Base-by-base conservation (phyloP, 2,329 filamentous ascomycete species). In the Dothideomycetes sp. region DNA sequence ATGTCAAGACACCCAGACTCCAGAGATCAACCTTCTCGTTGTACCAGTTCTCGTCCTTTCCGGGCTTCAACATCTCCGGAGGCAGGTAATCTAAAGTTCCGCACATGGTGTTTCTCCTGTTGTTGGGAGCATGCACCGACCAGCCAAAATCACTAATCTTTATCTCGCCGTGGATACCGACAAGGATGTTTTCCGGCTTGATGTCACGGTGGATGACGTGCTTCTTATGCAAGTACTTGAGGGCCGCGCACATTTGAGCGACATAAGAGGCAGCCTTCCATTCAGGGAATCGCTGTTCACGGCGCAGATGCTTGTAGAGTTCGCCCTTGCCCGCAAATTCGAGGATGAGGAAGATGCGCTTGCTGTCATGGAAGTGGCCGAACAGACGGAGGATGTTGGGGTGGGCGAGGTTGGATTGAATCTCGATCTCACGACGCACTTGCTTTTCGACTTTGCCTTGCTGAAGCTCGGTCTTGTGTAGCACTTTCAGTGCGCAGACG, bases 401-500 rank as follows among this genome's bases (percentile, higher is more conserved):
- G 17, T 49, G 47, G 9, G 44, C 46, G 27, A 49, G 47, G 24
- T 49, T 49, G 6, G 46, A 48, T 34, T 49, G 47, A 24, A 49
- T 49, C 38, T 48, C 46, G 13, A 49, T 49, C 34, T 49, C 47
- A 33, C 47, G 41, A 13, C 47, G 45, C 20, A 48, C 46, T 37
- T 48, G 84, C 67, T 84, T 86, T 67, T 89, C 84, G 35, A 88
- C 82, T 38, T 77, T 77, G 45, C 82, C 83, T 50, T 84, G 77
- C 56, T 84, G 78, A 45, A 89, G 65, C 62, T 89, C 84, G 48
- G 73, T 78, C 66, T 88, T 89, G 70, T 88, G 82, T 32, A 88
- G 70, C 32, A 88, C 83, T 61, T 89, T 89, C 47, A 89, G 71
- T 2, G 82, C 84, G 62, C 84, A 89, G 49, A 89, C 82, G 62